These are phyloP conservation scores for Cairneyella variabilis DNA, from an alignment of 495 filamentous ascomycete genomes.

Conservation along the genomic window DNA sequence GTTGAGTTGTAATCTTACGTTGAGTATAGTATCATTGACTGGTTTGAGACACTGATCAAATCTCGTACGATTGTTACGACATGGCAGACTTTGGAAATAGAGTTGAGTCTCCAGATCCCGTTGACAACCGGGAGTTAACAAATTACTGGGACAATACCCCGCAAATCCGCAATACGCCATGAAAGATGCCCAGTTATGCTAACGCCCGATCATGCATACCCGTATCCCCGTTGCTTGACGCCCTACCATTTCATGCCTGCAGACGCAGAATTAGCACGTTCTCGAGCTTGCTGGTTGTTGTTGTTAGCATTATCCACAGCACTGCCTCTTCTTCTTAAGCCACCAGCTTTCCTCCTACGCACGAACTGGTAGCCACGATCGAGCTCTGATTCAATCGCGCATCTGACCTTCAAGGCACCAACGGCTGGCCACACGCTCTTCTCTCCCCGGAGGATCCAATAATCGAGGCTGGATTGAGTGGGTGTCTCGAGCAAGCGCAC, in stretches of 20 bases:
- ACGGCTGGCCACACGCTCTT: constrained; percentile 91
- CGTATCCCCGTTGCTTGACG: background rate
- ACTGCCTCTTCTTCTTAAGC: constrained; percentile 37
- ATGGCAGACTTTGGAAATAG: too few species aligned
- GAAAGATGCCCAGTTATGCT: too few species aligned
- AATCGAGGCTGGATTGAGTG: constrained; percentile 66
- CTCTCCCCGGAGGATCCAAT: constrained; percentile 86
- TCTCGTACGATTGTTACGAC: too few species aligned
- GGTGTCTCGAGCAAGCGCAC: constrained; percentile 75
- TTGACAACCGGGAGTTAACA: too few species aligned
- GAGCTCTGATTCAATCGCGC: constrained; percentile 80
- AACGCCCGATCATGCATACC: too few species aligned
- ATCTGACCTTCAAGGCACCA: constrained; percentile 75
- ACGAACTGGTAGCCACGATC: constrained; percentile 81
- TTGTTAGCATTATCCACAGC: constrained; percentile 24
- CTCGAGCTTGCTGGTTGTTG: constrained; percentile 19
- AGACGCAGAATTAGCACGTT: constrained; percentile 26
- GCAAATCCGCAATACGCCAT: too few species aligned
- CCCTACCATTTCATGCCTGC: constrained; percentile 21
- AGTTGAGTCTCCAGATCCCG: too few species aligned
- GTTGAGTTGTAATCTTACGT: too few species aligned
- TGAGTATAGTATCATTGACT: too few species aligned
- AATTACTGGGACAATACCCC: too few species aligned
- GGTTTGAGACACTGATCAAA: too few species aligned
- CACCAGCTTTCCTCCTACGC: constrained; percentile 51